Percentiles rank a stretch among this genome's conserved stretches.
phyloP scores from a whole-genome alignment of 768 basidiomycete species.

The Suillus luteus region DNA sequence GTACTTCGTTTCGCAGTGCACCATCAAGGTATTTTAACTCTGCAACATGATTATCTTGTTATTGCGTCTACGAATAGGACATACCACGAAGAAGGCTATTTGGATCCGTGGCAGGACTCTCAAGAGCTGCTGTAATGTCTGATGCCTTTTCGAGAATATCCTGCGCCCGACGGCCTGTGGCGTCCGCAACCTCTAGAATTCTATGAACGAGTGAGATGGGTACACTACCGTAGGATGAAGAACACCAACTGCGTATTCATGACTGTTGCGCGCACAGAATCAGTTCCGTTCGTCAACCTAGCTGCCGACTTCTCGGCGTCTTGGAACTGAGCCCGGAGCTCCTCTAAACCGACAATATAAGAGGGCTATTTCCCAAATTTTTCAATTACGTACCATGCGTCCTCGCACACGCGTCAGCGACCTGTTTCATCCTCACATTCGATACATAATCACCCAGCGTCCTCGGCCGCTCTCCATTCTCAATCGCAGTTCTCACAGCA shows the following conservation, averaged over 20 bases:
- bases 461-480: constrained; percentile 65
- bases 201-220: constrained; percentile 36
- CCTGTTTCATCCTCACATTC: constrained; percentile 75
- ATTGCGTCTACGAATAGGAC: not conserved
- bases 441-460: constrained; percentile 84
- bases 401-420: constrained; percentile 67
- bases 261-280: constrained; percentile 55
- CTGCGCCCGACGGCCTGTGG: constrained; percentile 55
- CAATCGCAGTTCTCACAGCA: constrained; percentile 66
- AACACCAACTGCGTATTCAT: constrained; percentile 28
- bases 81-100: constrained; percentile 58
- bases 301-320: constrained; percentile 55
- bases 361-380: not conserved
- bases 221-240: not conserved
- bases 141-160: constrained; percentile 60
- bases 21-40: constrained; percentile 67
- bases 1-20: constrained; percentile 62
- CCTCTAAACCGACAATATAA: constrained; percentile 42
- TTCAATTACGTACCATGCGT: constrained; percentile 59
- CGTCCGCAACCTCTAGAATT: constrained; percentile 60
- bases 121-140: constrained; percentile 50
- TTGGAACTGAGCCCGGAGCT: constrained; percentile 54
- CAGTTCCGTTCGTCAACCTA: constrained; percentile 58
- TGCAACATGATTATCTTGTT: constrained; percentile 28
- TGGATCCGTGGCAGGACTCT: constrained; percentile 53